Conservation (phyloP, 805 yeast genomes). For the Wickerhamiella hasegawae region DNA sequence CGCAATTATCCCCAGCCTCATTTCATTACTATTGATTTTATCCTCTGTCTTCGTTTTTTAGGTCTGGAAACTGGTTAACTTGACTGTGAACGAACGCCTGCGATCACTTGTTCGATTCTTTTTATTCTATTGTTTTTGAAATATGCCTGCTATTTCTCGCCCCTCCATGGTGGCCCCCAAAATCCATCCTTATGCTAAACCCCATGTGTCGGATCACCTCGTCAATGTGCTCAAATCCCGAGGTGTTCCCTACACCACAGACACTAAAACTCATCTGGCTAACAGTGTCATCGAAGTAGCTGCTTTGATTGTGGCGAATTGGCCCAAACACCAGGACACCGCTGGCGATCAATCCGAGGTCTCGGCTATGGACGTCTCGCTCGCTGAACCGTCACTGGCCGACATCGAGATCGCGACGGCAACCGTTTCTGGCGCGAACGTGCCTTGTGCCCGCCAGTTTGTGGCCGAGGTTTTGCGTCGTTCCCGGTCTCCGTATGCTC, state of each 20-base stretch:
- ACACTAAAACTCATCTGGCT: not conserved
- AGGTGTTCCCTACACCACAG: not conserved
- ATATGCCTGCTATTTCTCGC: no score
- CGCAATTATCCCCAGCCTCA: no score
- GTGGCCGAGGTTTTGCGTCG: slow-evolving; percentile 26
- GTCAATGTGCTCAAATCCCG: not conserved
- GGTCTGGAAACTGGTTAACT: no score
- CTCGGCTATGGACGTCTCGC: no score
- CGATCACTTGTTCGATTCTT: no score
- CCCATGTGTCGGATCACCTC: not conserved
- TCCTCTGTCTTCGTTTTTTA: no score
- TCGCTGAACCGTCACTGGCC: not conserved
- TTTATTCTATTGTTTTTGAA: no score
- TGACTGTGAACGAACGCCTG: no score
- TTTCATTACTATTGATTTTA: no score
- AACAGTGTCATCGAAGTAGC: not conserved
- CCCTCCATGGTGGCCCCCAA: no score
- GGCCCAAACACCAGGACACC: slow-evolving; percentile 6
- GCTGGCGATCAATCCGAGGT: not conserved
- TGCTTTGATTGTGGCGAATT: slow-evolving; percentile 7
- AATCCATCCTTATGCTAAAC: no score
- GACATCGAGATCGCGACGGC: no score
- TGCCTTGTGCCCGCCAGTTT: not conserved
- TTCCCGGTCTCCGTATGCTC: slow-evolving; percentile 43
- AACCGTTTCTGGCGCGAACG: not conserved